Evolutionary conservation across 768 basidiomycete species (phyloP), one percentile per base, ranked within the genome.

Genomic region (Boletus vermiculosoides): DNA sequence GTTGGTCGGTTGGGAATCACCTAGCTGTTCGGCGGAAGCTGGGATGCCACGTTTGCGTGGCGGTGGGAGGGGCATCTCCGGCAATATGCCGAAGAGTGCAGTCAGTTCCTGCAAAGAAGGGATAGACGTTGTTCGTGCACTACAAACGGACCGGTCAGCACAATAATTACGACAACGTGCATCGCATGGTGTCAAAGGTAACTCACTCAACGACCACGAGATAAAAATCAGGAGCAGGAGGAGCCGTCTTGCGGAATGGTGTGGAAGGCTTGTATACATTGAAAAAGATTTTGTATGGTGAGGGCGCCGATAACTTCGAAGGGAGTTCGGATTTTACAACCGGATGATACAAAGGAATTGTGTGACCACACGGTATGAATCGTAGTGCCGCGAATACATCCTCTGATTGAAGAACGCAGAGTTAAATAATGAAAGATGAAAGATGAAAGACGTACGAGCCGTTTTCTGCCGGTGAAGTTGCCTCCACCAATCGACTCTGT

Each of bases 241-340:
- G 90, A 1, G 81, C 74, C 0, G 84, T 88, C 74, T 87, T 92
- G 68, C 83, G 87, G 76, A 86, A 96, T 9, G 89, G 79, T 0
- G 92, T 92, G 8, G 84, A 85, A 2, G 96, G 96, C 66, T 96
- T 97, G 76, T 95, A 96, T 5, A 93, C 77, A 65, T 97, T 88
- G 72, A 80, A 98, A 74, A 97, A 98, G 4, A 92, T 80, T 50
- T 82, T 77, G 69, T 95, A 98, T 3, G 68, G 49, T 31, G 61
- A 55, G 3, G 59, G 36, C 30, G 15, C 4, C 7, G 49, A 45
- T 8, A 42, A 57, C 31, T 7, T 56, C 2, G 57, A n/a, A 15
- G 42, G 13, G 23, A 12, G 34, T 15, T 25, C 39, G n/a, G 48
- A 55, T 62, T 52, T 31, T 55, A 56, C 34, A 66, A 20, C 25